These are phyloP conservation scores for Bipolaris sorokiniana DNA, from an alignment of 2,329 filamentous ascomycete species.

Conservation along the genomic window DNA sequence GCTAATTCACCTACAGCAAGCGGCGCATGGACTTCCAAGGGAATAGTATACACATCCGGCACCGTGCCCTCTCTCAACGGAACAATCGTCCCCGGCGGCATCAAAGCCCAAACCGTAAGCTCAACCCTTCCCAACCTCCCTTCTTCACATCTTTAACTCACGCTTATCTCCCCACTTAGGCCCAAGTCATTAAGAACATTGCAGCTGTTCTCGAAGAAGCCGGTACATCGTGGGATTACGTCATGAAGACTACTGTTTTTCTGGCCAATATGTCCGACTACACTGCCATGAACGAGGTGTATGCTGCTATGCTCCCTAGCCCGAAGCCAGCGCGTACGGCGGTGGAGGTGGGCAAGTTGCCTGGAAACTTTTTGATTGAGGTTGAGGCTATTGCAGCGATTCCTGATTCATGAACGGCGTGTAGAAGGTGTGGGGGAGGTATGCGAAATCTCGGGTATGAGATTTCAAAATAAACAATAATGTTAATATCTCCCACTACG, in stretches of 20 bases:
- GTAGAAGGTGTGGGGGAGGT: neutral
- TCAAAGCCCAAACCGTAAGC: slow-evolving; percentile 35
- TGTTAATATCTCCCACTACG: too few relatives aligned
- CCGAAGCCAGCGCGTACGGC: slow-evolving; percentile 43
- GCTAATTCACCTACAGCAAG: slow-evolving; percentile 21
- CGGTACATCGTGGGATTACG: slow-evolving; percentile 43
- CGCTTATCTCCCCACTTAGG: slow-evolving; percentile 16
- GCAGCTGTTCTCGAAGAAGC: slow-evolving; percentile 38
- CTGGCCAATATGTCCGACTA: slow-evolving; percentile 44
- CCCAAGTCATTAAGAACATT: slow-evolving; percentile 46
- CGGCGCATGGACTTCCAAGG: slow-evolving; percentile 40
- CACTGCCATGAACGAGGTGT: slow-evolving; percentile 43
- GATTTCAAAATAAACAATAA: too few relatives aligned
- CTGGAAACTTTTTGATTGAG: slow-evolving; percentile 39
- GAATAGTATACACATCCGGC: slow-evolving; percentile 42
- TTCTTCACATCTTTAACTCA: neutral
- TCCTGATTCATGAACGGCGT: slow-evolving; percentile 24
- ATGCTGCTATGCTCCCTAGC: slow-evolving; percentile 37
- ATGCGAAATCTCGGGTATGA: neutral
- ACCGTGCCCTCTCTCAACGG: slow-evolving; percentile 40
- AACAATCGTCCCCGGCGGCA: slow-evolving; percentile 33
- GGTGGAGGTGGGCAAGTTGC: slow-evolving; percentile 41
- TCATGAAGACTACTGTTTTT: slow-evolving; percentile 44
- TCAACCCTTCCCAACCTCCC: fast-evolving
- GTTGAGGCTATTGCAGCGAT: slow-evolving; percentile 44